Evolutionary conservation across 1,284 basidiomycete genomes (phyloP), one percentile per base, ranked within the genome.

Genomic region (Puccinia novopanici): DNA sequence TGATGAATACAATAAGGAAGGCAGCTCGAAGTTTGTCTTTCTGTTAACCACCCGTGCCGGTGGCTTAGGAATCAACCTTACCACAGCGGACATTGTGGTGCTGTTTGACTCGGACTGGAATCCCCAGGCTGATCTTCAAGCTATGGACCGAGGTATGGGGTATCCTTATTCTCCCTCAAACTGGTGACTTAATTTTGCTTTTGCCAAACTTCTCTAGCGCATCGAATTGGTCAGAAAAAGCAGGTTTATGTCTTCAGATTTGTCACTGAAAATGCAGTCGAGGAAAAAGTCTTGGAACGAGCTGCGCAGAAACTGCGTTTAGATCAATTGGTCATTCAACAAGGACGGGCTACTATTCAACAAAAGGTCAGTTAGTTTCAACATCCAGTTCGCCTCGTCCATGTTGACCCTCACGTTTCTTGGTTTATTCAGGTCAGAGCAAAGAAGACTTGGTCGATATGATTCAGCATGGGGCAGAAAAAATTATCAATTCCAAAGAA

Each of bases 101-200:
- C 88, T 99, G n/a, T 99, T 98, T 83, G 97, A 99, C 85, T 93
- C 92, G 82, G 97, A 99, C 86, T 99, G 96, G 96, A 99, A 99
- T 86, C 96, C 97, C 0, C 96, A 99, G 87, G 96, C 96, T 4
- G 97, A 99, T 88, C 86, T 99, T 79, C 97, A 99, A 86, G 97
- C 97, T 8, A 98, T 99, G 97, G 96, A 99, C 86, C 93, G 96
- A 63, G 78, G 78, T 80, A 22, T 55, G 22, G 40, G 37, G n/a
- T 12, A n/a, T 22, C 27, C 19, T 63, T 37, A 13, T 13, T 3
- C 40, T 73, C 6, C 24, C 57, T 48, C 63, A 15, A 34, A 22
- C 12, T 76, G 13, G 59, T 72, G 5, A 72, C 27, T 59, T 9
- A 61, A 61, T 74, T 74, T 30, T 30, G n/a, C 48, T 54, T 52